Conservation (phyloP, 768 basidiomycete genomes). For the Podaxis sp. region DNA sequence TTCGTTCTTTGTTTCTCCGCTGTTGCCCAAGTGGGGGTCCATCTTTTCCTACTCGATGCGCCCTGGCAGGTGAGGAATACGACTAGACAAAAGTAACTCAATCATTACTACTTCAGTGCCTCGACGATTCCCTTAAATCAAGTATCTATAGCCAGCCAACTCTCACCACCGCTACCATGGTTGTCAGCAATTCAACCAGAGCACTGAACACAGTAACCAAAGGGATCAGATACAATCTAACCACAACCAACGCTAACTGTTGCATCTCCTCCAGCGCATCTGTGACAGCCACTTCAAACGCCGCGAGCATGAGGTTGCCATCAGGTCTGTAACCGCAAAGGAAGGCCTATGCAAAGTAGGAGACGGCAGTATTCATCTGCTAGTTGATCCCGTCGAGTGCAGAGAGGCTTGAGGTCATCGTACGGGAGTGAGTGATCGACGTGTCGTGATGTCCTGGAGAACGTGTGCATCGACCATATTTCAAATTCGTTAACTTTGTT, state of each 20-base stretch:
- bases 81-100: too few species aligned
- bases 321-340: slow-evolving; percentile 1
- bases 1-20: too few species aligned
- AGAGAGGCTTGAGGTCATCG: slow-evolving; percentile 1
- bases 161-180: not conserved
- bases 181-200: not conserved
- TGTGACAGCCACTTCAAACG: not conserved
- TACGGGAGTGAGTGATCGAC: not conserved
- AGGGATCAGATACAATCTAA: not conserved
- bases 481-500: not conserved
- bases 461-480: not conserved
- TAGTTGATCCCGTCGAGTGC: not conserved
- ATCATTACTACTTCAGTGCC: not conserved
- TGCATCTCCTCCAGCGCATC: not conserved
- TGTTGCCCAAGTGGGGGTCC: too few species aligned
- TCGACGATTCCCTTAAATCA: not conserved
- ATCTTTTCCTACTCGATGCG: too few species aligned
- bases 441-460: not conserved
- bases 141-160: not conserved
- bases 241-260: not conserved
- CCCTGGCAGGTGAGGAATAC: too few species aligned
- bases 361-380: not conserved
- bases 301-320: not conserved
- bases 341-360: not conserved
- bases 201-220: not conserved